A percentile compares a stretch with the other conserved stretches of the same genome.
These are phyloP conservation scores for Quercus alba DNA, from an alignment of 306 rosid species.

Conservation along the genomic window DNA sequence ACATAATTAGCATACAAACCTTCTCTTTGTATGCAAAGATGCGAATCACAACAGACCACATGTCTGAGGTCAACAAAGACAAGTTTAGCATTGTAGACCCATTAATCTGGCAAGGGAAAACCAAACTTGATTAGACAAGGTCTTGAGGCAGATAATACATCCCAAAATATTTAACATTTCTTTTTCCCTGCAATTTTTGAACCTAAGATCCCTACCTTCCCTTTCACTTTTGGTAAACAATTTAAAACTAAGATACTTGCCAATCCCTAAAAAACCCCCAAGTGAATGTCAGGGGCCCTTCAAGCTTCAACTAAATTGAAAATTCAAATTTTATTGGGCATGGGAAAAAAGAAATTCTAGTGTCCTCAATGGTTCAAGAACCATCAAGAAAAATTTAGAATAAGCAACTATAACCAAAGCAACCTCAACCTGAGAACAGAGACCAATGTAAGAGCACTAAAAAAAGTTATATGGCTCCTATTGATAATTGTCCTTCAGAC, in stretches of 20 bases:
- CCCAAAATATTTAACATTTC: background rate
- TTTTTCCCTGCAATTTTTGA: background rate
- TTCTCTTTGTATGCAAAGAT: conserved; percentile 81
- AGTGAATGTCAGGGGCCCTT: background rate
- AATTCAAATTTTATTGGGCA: background rate
- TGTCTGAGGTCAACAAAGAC: conserved; percentile 92
- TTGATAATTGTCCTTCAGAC: background rate
- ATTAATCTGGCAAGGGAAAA: conserved; percentile 54
- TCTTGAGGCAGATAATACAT: background rate
- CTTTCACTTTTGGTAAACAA: background rate
- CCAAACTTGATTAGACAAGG: conserved; percentile 7
- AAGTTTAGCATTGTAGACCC: conserved; percentile 96
- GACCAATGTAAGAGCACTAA: background rate
- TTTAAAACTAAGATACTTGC: background rate
- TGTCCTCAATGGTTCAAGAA: background rate
- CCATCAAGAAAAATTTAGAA: background rate
- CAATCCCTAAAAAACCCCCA: background rate
- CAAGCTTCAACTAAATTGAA: background rate
- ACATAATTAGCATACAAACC: conserved; percentile 38
- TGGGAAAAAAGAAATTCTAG: background rate
- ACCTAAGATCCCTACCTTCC: background rate
- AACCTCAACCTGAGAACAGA: background rate
- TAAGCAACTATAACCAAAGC: background rate
- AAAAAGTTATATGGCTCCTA: background rate
- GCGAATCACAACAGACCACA: conserved; percentile 96